Evolutionary conservation across 2,329 filamentous ascomycete genomes (phyloP).

Genomic region (Fusarium tuaranense): DNA sequence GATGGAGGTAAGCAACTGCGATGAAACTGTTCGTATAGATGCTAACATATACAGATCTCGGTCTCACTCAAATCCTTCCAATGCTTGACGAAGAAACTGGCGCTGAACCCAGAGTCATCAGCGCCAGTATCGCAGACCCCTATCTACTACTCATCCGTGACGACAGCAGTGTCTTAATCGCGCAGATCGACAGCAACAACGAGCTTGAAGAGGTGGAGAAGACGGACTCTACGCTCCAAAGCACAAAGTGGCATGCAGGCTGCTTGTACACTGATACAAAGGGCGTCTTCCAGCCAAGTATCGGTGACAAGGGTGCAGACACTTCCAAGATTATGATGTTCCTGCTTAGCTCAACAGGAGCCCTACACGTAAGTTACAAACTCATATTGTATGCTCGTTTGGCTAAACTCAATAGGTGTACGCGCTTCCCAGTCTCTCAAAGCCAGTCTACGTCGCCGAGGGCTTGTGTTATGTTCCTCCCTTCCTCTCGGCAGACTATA

Average conservation of each 20-base stretch:
- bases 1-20: constrained; percentile 76
- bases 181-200: constrained; percentile 79
- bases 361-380: constrained; percentile 72
- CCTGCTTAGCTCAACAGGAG: constrained; percentile 79
- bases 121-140: constrained; percentile 87
- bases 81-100: constrained; percentile 93
- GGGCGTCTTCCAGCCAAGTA: constrained; percentile 63
- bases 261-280: constrained; percentile 81
- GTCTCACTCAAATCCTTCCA: constrained; percentile 89
- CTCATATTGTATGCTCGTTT: rapidly evolving
- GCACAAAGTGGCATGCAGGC: constrained; percentile 83
- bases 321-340: constrained; percentile 75
- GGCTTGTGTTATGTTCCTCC: constrained; percentile 83
- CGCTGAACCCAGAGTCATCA: constrained; percentile 80
- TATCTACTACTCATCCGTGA: constrained; percentile 87
- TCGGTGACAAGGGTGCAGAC: constrained; percentile 54
- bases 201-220: constrained; percentile 87
- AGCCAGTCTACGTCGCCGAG: constrained; percentile 79
- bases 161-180: constrained; percentile 82
- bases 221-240: constrained; percentile 65
- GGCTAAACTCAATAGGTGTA: constrained; percentile 69
- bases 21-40: neutral
- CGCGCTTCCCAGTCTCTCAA: constrained; percentile 77
- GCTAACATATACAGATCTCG: constrained; percentile 72
- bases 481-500: constrained; percentile 77